These are phyloP conservation scores for Castanea sativa DNA, from an alignment of 306 rosid species.

Conservation along the genomic window DNA sequence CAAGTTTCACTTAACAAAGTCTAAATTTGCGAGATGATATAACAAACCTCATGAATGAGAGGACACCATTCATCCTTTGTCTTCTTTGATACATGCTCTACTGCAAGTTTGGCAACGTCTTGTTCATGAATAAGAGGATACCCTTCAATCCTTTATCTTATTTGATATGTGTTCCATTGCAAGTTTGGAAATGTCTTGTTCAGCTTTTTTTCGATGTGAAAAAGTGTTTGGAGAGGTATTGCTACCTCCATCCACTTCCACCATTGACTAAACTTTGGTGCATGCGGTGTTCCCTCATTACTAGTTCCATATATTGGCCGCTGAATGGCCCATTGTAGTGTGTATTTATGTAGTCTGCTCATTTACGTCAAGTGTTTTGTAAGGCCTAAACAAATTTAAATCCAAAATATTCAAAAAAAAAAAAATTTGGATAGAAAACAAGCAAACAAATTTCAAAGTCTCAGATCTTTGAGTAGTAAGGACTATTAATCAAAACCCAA, in stretches of 20 bases:
- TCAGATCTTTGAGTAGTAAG: too few species aligned
- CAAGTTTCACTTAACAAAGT: neutral
- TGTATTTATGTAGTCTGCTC: constrained; percentile 28
- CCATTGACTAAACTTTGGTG: constrained; percentile 35
- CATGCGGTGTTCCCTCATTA: constrained; percentile 31
- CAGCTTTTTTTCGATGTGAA: constrained; percentile 34
- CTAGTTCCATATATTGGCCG: constrained; percentile 32
- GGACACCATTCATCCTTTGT: neutral
- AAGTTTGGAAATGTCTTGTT: constrained; percentile 28
- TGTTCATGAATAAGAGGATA: too few species aligned
- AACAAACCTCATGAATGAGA: constrained; percentile 38
- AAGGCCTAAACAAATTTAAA: neutral
- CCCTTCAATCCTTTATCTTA: too few species aligned
- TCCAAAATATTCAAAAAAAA: neutral
- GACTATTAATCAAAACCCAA: too few species aligned
- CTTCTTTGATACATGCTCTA: constrained; percentile 3
- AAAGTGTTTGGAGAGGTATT: constrained; percentile 33
- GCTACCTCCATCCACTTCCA: constrained; percentile 33
- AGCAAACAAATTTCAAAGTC: too few species aligned
- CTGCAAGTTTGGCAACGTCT: constrained; percentile 40
- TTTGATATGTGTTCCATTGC: too few species aligned
- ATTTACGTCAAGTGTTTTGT: constrained; percentile 20
- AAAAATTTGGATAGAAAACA: neutral
- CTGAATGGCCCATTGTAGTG: constrained; percentile 19
- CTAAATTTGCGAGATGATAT: neutral